Evolutionary conservation across 179 eudicot genomes (phyloP), one percentile per base, ranked within the genome.

Genomic region (Patellifolia procumbens): DNA sequence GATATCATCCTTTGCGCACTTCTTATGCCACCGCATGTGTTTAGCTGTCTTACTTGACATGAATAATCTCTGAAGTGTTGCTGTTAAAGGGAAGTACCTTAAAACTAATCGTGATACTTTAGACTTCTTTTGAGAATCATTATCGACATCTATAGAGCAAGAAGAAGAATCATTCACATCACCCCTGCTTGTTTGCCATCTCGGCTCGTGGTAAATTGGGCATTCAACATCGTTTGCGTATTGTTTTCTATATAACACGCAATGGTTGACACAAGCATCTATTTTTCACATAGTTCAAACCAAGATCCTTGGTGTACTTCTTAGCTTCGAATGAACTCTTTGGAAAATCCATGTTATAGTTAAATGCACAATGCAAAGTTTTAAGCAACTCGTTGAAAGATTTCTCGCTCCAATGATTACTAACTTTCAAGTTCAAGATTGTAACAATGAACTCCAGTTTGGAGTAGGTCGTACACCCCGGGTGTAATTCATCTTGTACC

Each of bases 1-100:
- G 1, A 34, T 5, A 0, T 5, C 55, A 17, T 58, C 26, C 1
- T 71, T 49, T 26, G 19, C 45, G 15, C 34, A 19, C 2, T 39
- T 66, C 45, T 60, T 58, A 73, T 42, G 76, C 76, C 62, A 59
- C 9, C 48, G 19, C 68, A 53, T 59, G 17, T 52, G 37, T 3
- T 26, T 26, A 8, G 46, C 76, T 6, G 43, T 64, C 5, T 71
- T 48, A 5, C 53, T 49, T 0, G 66, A 76, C 39, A 76, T 56
- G 29, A 42, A 83, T 51, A 76, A 53, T 13, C 76, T 51, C 31
- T 76, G 79, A 22, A 83, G 46, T 48, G 83, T 73, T 11, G 69
- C 76, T 19, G 29, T 66, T 0, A 83, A 20, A 4, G 81, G 77
- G 8, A 77, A 77, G 53, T 83, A 45, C 15, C 70, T 73, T 13